Evolutionary conservation across 768 basidiomycete species (phyloP).

Genomic region (Daedaleopsis sinensis): DNA sequence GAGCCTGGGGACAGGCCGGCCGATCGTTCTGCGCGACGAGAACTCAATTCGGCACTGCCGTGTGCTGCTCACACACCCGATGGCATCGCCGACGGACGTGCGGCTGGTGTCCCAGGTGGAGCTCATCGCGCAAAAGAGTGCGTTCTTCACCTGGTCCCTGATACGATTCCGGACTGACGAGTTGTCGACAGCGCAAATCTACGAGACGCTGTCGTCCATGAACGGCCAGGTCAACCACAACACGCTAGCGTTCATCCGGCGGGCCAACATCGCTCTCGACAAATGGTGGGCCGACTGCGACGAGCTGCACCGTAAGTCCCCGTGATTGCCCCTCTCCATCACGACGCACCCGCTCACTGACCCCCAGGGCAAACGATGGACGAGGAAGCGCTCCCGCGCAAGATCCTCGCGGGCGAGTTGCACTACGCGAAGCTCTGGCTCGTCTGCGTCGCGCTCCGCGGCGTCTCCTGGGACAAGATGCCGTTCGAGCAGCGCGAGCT

Average conservation of each 20-base stretch:
- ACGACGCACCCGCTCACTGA: not conserved
- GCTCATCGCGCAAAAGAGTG: conserved; percentile 90
- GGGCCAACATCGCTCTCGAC: conserved; percentile 84
- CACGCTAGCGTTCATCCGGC: conserved; percentile 84
- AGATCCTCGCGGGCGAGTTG: conserved; percentile 85
- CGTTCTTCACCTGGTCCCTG: conserved; percentile 21
- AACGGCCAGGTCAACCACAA: conserved; percentile 86
- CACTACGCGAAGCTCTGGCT: conserved; percentile 96
- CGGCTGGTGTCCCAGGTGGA: conserved; percentile 87
- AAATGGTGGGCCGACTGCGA: conserved; percentile 93
- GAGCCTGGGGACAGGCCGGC: conserved; percentile 90
- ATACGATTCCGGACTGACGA: not conserved
- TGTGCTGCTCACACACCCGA: conserved; percentile 77
- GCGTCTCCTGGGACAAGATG: conserved; percentile 96
- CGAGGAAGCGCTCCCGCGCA: conserved; percentile 82
- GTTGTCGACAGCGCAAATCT: conserved; percentile 76
- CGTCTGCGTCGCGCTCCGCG: conserved; percentile 88
- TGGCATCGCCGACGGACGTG: conserved; percentile 90
- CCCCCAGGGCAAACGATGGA: conserved; percentile 73
- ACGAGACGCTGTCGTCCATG: conserved; percentile 84
- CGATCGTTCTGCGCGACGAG: conserved; percentile 89
- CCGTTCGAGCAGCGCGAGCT: conserved; percentile 93
- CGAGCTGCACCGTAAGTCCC: conserved; percentile 69
- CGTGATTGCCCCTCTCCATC: too few relatives aligned
- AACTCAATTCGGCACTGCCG: conserved; percentile 85